Evolutionary conservation across 495 filamentous ascomycete genomes (phyloP), one percentile per base, ranked within the genome.

Genomic region (Thozetella sp.): DNA sequence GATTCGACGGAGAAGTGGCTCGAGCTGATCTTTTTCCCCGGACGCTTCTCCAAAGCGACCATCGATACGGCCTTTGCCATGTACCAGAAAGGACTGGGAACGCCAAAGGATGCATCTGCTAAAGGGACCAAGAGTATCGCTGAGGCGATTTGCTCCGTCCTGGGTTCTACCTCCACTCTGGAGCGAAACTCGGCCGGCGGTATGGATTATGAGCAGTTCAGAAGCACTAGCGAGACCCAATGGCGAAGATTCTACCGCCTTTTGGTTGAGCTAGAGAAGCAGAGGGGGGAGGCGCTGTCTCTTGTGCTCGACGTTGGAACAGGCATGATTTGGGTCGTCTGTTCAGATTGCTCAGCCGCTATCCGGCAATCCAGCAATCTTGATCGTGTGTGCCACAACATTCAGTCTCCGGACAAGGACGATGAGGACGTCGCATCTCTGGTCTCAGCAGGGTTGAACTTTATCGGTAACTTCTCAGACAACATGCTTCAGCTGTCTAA

Each of bases 211-310:
- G 80, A 86, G 15, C 83, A 87, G 45, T 93, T 90, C 70, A 82
- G 87, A 45, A 72, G 74, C 25, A 86, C 89, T 26, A 88, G 88
- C 43, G 87, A 93, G 67, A 78, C 87, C 10, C 93, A 97, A 67
- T 99, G 95, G 96, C 86, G 89, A 45, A 83, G 91, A 48, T 96
- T 95, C 73, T 95, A 90, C 76, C 88, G 93, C 43, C 81, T 97
- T 22, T 81, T 93, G 52, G 78, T 86, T 13, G 93, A 98, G 67
- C 82, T 99, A 22, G 90, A 99, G 66, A 93, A 88, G 60, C 87
- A 90, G 59, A 83, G 93, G 66, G 87, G 89, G 4, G 92, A 97
- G 66, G 85, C 88, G 2, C 69, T 96, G 40, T 86, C 91, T 2
- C 75, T 98, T 27, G 84, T 86, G 0, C 89, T 88, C 61, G 96